Evolutionary conservation across 2,329 filamentous ascomycete genomes (phyloP).

Genomic region (Cercospora sp.): DNA sequence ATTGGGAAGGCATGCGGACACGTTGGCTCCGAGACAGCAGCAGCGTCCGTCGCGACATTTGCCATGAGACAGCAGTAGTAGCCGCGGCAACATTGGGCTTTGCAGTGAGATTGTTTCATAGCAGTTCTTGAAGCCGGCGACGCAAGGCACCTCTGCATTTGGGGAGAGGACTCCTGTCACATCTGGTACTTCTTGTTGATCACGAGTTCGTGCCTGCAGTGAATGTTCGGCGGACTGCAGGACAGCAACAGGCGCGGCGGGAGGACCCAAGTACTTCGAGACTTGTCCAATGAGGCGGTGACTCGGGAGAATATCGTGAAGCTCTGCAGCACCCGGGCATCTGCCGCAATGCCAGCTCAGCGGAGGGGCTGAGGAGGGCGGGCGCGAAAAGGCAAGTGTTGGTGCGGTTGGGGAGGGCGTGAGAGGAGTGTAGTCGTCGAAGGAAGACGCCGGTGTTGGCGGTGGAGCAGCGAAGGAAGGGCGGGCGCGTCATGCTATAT

Average conservation of each 20-base stretch:
- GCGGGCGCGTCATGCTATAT: not conserved
- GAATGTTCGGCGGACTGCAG: not conserved
- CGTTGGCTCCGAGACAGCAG: not conserved
- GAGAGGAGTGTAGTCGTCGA: not conserved
- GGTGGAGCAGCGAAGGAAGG: not conserved
- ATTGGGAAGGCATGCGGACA: not conserved
- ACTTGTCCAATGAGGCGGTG: conserved; percentile 1
- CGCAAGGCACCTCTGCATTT: not conserved
- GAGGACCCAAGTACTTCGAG: not conserved
- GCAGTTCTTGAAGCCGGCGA: not conserved
- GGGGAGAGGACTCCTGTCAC: not conserved
- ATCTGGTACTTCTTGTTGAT: not conserved
- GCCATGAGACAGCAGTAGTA: not conserved
- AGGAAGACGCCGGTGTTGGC: not conserved
- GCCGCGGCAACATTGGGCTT: not conserved
- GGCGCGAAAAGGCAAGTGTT: not conserved
- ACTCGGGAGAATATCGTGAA: not conserved
- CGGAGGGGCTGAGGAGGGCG: not conserved
- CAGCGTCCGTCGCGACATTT: not conserved
- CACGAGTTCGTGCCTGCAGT: not conserved
- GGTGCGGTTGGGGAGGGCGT: not conserved
- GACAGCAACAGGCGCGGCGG: not conserved
- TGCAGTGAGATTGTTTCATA: not conserved
- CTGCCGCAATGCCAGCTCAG: not conserved
- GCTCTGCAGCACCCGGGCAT: not conserved